Base-by-base conservation (phyloP, 768 basidiomycete genomes). In the Lactifluus pinguis region DNA sequence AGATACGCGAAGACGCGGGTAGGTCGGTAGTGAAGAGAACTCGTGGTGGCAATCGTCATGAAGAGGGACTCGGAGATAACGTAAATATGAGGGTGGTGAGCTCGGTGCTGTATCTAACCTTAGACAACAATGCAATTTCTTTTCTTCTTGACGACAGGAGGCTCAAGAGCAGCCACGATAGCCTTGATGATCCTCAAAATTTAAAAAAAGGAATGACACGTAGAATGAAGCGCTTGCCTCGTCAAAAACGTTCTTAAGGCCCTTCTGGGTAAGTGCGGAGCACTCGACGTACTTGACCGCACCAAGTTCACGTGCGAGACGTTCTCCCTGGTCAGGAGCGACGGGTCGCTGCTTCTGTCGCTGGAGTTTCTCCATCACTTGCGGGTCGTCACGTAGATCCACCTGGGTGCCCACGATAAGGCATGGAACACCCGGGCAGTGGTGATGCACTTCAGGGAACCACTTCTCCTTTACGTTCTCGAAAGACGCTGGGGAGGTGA, bases 391-490 rank as follows among this genome's bases (percentile, higher is more conserved):
- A 72, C 95, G 82, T 75, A 99, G 74, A 82, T 99, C 97, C 71
- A 97, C 81, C 77, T 99, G 97, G 51, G 97, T 99, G 66, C 97
- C 97, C 59, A 99, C 95, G 70, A 99, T 98, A 70, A 99, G 85
- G 82, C 95, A 98, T 67, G 95, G 95, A 60, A 98, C 95, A 53
- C 97, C 95, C 15, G 97, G 97, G 80, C 97, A 99, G 72, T 99
- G 97, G 73, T 98, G 97, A 73, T 95, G 95, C 56, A 99, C 95
- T 78, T 99, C 97, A 6, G 97, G 97, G 83, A 98, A 97, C 97
- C 97, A 99, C 74, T 99, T 99, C 77, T 99, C 97, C 83, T 97
- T 98, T 70, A 99, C 95, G 87, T 99, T 98, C 76, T 99, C 97
- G 72, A 98, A 99, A 51, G 93, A 95, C 32, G 97, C 95, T 4